These are phyloP conservation scores for Exophiala bonariae DNA, from an alignment of 2,329 filamentous ascomycete genomes.

Conservation along the genomic window DNA sequence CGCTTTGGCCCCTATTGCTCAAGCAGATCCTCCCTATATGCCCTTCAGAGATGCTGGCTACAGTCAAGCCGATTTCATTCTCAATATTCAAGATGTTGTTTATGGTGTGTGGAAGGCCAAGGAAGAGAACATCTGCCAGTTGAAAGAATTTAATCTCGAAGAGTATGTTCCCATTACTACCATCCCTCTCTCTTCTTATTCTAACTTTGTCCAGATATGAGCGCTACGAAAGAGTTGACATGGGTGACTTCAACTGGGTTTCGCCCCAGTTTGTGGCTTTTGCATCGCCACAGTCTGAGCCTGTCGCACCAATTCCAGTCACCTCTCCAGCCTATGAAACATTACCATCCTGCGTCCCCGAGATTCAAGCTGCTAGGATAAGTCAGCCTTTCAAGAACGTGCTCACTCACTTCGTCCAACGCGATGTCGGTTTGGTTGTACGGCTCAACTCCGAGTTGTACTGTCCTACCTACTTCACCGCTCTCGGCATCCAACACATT, in stretches of 20 bases:
- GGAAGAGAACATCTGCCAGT: slow-evolving; percentile 85
- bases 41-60: slow-evolving; percentile 98
- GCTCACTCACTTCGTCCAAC: slow-evolving; percentile 79
- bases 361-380: slow-evolving; percentile 69
- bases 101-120: slow-evolving; percentile 99
- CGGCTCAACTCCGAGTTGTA: slow-evolving; percentile 94
- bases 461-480: slow-evolving; percentile 95
- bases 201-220: slow-evolving; percentile 64
- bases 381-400: slow-evolving; percentile 95
- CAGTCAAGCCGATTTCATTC: slow-evolving; percentile 93
- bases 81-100: slow-evolving; percentile 95
- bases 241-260: slow-evolving; percentile 99
- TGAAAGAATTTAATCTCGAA: slow-evolving; percentile 93
- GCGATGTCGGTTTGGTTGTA: slow-evolving; percentile 90
- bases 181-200: neutral
- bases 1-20: slow-evolving; percentile 90
- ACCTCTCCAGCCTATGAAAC: slow-evolving; percentile 71
- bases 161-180: slow-evolving; percentile 55
- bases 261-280: slow-evolving; percentile 94
- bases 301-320: slow-evolving; percentile 69
- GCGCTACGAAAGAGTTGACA: slow-evolving; percentile 89
- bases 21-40: slow-evolving; percentile 97
- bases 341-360: slow-evolving; percentile 73
- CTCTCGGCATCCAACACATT: slow-evolving; percentile 88
- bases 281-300: slow-evolving; percentile 85